A percentile compares a stretch with the other conserved stretches of the same genome.
phyloP scores from a whole-genome alignment of 139 green algal species.

The Microglena sp. region DNA sequence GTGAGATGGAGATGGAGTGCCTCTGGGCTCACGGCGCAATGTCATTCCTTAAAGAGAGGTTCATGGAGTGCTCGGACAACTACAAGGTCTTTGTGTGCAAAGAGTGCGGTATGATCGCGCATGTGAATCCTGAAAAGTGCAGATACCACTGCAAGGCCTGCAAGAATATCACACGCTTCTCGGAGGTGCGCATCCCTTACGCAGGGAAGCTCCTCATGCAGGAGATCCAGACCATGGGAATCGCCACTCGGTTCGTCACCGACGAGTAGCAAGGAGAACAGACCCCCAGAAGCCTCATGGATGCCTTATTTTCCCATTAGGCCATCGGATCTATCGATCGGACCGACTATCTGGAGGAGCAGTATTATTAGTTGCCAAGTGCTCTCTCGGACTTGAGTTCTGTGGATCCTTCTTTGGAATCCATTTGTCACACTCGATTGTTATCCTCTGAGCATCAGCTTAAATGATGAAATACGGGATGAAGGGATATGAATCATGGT shows the following conservation, averaged over 20 bases:
- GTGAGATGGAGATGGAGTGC: conserved; percentile 60
- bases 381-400: too few relatives aligned
- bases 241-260: conserved; percentile 6
- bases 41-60: conserved; percentile 12
- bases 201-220: conserved; percentile 23
- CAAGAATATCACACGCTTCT: conserved; percentile 11
- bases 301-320: too few relatives aligned
- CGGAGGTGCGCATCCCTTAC: conserved; percentile 19
- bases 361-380: too few relatives aligned
- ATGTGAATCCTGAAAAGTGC: conserved; percentile 2
- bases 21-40: conserved; percentile 11
- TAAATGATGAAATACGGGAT: too few relatives aligned
- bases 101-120: conserved; percentile 10
- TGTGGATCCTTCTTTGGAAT: too few relatives aligned
- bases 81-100: conserved; percentile 7
- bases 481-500: too few relatives aligned
- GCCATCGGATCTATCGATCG: too few relatives aligned
- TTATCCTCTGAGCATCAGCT: too few relatives aligned
- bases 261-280: too few relatives aligned
- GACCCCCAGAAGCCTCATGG: conserved; percentile 17
- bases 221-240: conserved; percentile 19
- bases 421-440: too few relatives aligned
- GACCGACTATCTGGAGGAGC: too few relatives aligned
- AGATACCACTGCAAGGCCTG: conserved; percentile 7
- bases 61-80: conserved; percentile 11